phyloP scores from a whole-genome alignment of 768 basidiomycete species.

The Amanita exitialis region DNA sequence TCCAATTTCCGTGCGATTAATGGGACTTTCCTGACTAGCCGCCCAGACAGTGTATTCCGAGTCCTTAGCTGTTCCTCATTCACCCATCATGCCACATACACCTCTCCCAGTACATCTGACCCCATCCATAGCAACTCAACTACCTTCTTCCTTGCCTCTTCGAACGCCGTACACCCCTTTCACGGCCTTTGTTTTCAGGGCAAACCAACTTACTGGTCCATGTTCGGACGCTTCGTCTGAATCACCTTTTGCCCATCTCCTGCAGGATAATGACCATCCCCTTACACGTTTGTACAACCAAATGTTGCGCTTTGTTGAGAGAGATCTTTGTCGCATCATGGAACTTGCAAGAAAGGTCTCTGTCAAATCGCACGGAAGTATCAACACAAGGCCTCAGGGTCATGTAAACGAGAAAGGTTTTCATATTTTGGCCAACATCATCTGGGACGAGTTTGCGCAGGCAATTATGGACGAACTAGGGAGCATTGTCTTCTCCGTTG shows the following conservation, averaged over 20 bases:
- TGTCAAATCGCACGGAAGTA: slow-evolving; percentile 29
- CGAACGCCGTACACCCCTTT: slow-evolving; percentile 42
- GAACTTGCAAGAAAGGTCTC: slow-evolving; percentile 63
- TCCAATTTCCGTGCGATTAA: slow-evolving; percentile 17
- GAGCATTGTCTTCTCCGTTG: slow-evolving; percentile 76
- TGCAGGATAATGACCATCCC: slow-evolving; percentile 59
- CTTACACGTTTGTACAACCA: slow-evolving; percentile 75
- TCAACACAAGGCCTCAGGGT: slow-evolving; percentile 3
- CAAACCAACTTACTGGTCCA: slow-evolving; percentile 34
- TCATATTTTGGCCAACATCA: slow-evolving; percentile 77
- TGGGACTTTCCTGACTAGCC: slow-evolving; percentile 4
- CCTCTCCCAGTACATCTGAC: slow-evolving; percentile 40
- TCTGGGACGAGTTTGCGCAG: slow-evolving; percentile 79
- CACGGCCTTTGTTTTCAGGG: slow-evolving; percentile 43
- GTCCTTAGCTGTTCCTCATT: slow-evolving; percentile 56
- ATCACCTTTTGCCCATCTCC: slow-evolving; percentile 33
- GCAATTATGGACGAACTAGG: slow-evolving; percentile 85
- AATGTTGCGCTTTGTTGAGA: slow-evolving; percentile 70
- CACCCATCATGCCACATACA: slow-evolving; percentile 70
- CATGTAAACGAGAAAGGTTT: slow-evolving; percentile 36
- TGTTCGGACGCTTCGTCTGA: slow-evolving; percentile 14
- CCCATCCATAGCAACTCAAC: slow-evolving; percentile 16
- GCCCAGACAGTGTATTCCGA: slow-evolving; percentile 65
- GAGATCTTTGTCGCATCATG: slow-evolving; percentile 68
- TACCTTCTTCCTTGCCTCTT: slow-evolving; percentile 21